Conservation (phyloP, 805 yeast species). For the Isabelozyma rhagii region DNA sequence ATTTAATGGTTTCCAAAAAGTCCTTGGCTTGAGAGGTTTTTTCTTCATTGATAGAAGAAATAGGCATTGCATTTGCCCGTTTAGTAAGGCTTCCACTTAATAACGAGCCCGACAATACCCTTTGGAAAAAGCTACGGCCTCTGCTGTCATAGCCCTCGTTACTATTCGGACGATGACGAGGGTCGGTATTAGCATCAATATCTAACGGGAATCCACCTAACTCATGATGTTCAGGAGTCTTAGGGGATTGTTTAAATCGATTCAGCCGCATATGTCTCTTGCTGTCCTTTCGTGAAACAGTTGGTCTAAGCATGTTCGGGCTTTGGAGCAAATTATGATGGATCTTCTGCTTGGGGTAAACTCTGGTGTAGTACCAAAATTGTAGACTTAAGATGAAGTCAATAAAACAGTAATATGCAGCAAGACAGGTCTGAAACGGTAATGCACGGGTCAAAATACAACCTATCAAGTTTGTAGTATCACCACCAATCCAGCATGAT, state of each 20-base stretch:
- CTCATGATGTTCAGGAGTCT: neutral
- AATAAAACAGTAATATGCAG: conserved; percentile 68
- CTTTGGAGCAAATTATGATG: conserved; percentile 38
- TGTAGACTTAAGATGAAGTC: conserved; percentile 70
- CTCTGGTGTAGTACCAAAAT: conserved; percentile 62
- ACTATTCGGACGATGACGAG: neutral
- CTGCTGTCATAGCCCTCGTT: neutral
- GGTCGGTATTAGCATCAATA: neutral
- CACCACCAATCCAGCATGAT: conserved; percentile 36
- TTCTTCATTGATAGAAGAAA: neutral
- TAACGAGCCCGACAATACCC: conserved; percentile 10
- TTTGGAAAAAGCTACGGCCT: conserved; percentile 7
- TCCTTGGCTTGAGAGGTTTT: neutral
- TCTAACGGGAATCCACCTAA: neutral
- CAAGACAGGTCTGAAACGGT: conserved; percentile 74
- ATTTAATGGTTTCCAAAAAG: neutral
- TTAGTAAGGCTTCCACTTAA: conserved; percentile 9
- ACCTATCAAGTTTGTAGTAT: conserved; percentile 55
- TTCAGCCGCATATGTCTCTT: conserved; percentile 12
- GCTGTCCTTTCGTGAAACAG: conserved; percentile 6
- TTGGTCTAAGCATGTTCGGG: conserved; percentile 30
- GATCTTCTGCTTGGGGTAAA: conserved; percentile 37
- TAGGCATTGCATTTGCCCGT: conserved; percentile 8
- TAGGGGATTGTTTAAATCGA: conserved; percentile 14
- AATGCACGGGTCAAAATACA: conserved; percentile 74